These are phyloP conservation scores for Pleurotus eryngii DNA, from an alignment of 768 basidiomycete species.

Conservation along the genomic window DNA sequence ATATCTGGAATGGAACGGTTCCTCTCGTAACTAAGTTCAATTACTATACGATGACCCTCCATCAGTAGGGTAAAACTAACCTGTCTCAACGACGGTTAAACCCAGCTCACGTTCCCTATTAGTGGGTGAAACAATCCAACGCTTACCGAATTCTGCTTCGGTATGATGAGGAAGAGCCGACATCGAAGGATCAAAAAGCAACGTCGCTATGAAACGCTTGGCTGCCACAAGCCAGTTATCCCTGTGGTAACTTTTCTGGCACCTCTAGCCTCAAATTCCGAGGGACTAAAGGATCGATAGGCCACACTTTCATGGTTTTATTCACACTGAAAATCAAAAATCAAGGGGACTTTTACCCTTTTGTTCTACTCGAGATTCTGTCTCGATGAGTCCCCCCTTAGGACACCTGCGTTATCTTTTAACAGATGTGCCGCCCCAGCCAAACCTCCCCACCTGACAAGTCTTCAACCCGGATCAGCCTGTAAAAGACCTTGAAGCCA, in stretches of 20 bases:
- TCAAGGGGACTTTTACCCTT: conserved; percentile 80
- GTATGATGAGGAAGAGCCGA: conserved; percentile 82
- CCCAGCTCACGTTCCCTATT: conserved; percentile 81
- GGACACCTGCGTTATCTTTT: conserved; percentile 80
- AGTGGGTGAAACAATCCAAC: conserved; percentile 78
- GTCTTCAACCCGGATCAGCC: conserved; percentile 71
- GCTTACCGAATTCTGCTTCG: conserved; percentile 78
- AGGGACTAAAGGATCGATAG: conserved; percentile 82
- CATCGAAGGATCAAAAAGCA: conserved; percentile 83
- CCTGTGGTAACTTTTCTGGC: conserved; percentile 79
- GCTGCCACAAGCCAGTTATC: conserved; percentile 80
- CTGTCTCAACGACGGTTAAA: conserved; percentile 83
- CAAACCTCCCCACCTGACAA: conserved; percentile 82
- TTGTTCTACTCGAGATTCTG: conserved; percentile 79
- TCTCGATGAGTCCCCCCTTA: conserved; percentile 76
- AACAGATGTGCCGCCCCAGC: conserved; percentile 79
- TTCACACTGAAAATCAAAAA: conserved; percentile 81
- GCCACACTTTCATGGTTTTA: conserved; percentile 82
- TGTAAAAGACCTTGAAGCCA: conserved; percentile 64
- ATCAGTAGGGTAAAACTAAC: conserved; percentile 86
- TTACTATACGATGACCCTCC: conserved; percentile 72
- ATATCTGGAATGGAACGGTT: conserved; percentile 80
- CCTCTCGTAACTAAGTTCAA: conserved; percentile 82
- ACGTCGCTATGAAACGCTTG: conserved; percentile 83
- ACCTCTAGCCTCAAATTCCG: conserved; percentile 78